Base-by-base conservation (phyloP, 768 basidiomycete genomes). In the Tylopilus plumbeoviolaceoides region DNA sequence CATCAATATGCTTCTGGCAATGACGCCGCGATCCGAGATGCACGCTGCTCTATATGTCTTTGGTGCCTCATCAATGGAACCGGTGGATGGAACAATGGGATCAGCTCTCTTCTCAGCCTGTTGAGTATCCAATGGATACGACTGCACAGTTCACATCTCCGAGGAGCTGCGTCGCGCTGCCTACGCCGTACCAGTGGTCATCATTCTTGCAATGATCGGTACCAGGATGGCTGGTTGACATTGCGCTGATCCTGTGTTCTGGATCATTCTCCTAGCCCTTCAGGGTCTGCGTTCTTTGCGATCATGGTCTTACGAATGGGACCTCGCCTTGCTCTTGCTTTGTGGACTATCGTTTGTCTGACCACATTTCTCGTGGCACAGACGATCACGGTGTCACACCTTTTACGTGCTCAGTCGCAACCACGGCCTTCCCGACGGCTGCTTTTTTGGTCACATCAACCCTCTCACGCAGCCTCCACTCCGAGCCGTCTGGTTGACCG, bases 281-380 rank as follows among this genome's bases (percentile, higher is more conserved):
- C 78, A 4, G 80, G 76, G 8, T 77, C 75, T 20, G 78, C 81
- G 15, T 81, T 84, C 67, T 75, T 83, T 23, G 72, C 76, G 62
- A 81, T 83, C 61, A 80, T 83, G 78, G 69, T 68, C 33, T 57
- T 77, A 51, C 74, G 80, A 49, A 72, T 83, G 64, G 84, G 84
- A 40, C 73, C 72, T 47, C 70, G 65, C 0, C 72, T 78, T 18
- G 73, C 79, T 17, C 67, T 84, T 45, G 73, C 77, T 35, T 63
- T 85, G 25, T 85, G 83, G 83, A 72, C 72, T 9, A 75, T 79
- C 58, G 78, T 81, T 27, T 83, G 83, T 63, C 59, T 83, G 59
- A 81, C 82, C n/a, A 84, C 83, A 2, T 84, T 81, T 67, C 80
- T 76, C 59, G 81, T 82, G 17, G 77, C 74, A 15, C 79, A 81